Evolutionary conservation across 306 rosid genomes (phyloP).

Genomic region (Glycine soja): DNA sequence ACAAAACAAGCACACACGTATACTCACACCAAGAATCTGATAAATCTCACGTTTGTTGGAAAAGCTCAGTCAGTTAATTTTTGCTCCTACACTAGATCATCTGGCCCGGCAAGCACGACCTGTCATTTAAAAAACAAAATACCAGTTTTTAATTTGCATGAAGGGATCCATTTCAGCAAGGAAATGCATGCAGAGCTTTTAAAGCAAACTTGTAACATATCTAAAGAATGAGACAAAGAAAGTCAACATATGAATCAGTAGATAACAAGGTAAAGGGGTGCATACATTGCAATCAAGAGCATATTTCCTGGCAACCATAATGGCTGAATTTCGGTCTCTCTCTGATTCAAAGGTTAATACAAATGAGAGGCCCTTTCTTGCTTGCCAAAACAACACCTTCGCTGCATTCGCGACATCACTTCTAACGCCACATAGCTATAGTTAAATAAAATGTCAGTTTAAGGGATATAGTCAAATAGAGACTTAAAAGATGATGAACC

Average conservation of each 20-base stretch:
- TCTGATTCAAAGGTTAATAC: slow-evolving; percentile 85
- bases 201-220: slow-evolving; percentile 3
- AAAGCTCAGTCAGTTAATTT: slow-evolving; percentile 55
- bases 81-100: slow-evolving; percentile 79
- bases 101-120: slow-evolving; percentile 96
- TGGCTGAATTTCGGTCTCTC: slow-evolving; percentile 86
- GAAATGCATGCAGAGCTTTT: background rate
- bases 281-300: slow-evolving; percentile 93
- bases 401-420: slow-evolving; percentile 61
- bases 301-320: slow-evolving; percentile 82
- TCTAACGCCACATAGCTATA: slow-evolving; percentile 84
- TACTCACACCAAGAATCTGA: slow-evolving; percentile 61
- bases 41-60: slow-evolving; percentile 55
- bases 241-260: slow-evolving; percentile 23
- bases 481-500: slow-evolving; percentile 1
- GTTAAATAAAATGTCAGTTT: slow-evolving; percentile 38
- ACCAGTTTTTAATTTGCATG: slow-evolving; percentile 23
- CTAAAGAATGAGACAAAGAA: slow-evolving; percentile 14
- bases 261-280: slow-evolving; percentile 34
- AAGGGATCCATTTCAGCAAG: background rate
- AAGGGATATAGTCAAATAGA: slow-evolving; percentile 32
- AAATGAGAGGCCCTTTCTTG: slow-evolving; percentile 85
- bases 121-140: slow-evolving; percentile 47
- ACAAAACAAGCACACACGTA: slow-evolving; percentile 62
- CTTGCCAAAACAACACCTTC: slow-evolving; percentile 88